Conservation (phyloP, 352 stramenopile species). For the Globisporangium alternatum region DNA sequence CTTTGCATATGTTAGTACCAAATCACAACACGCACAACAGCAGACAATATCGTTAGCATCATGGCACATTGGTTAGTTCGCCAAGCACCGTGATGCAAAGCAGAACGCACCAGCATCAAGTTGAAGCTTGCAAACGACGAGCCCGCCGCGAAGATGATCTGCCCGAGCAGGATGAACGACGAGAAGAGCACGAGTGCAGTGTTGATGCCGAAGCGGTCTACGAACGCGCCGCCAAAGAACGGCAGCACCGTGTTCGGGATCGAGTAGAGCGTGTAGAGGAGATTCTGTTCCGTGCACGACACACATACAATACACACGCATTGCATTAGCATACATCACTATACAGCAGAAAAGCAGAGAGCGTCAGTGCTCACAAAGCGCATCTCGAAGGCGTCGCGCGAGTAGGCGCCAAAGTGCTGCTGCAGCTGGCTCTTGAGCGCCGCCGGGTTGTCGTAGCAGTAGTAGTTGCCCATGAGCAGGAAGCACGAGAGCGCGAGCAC, state of each 20-base stretch:
- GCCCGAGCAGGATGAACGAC: conserved; percentile 70
- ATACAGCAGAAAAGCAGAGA: neutral
- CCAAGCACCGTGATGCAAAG: neutral
- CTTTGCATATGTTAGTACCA: neutral
- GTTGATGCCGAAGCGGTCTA: conserved; percentile 77
- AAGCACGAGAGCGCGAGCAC: conserved; percentile 84
- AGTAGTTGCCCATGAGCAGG: conserved; percentile 90
- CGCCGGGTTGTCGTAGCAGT: conserved; percentile 89
- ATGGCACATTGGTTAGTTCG: neutral
- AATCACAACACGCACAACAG: neutral
- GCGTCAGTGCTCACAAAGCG: conserved; percentile 45
- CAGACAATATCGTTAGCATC: neutral
- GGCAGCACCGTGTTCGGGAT: conserved; percentile 92
- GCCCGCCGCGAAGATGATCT: conserved; percentile 87
- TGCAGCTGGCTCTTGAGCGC: conserved; percentile 87
- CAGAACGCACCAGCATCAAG: conserved; percentile 47
- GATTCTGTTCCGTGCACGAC: conserved; percentile 48
- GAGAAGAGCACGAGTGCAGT: conserved; percentile 84
- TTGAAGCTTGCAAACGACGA: conserved; percentile 74
- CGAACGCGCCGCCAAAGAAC: conserved; percentile 92
- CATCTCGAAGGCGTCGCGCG: conserved; percentile 77
- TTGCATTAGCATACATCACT: neutral
- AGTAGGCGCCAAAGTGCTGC: conserved; percentile 73
- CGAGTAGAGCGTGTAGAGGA: conserved; percentile 94
- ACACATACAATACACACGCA: neutral